Base-by-base conservation (phyloP, 2,329 filamentous ascomycete species). In the Clonostachys sp. region DNA sequence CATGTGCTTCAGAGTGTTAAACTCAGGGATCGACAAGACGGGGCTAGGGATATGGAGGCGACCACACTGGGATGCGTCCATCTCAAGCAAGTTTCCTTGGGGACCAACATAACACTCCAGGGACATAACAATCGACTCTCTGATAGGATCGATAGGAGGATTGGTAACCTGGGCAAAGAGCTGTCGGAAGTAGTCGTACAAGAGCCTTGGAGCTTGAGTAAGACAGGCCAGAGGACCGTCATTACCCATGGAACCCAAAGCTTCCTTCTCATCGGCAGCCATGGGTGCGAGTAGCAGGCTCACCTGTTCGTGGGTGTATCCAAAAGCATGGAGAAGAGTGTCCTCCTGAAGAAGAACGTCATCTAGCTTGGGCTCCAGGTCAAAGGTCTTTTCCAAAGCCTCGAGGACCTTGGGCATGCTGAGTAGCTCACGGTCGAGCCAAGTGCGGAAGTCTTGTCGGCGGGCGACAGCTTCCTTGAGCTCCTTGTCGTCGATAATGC, bases 81-180 rank as follows among this genome's bases (percentile, higher is more conserved):
- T 96, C 71, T 96, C 91, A 33, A 96, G 77, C 49, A 97, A 73
- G 64, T 97, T 97, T 50, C 92, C 92, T 70, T 97, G 92, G 42
- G 92, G 92, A 44, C 92, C 92, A 57, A 97, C 89, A 63, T 96
- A 97, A 60, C 92, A 95, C 64, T 96, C 91, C 39, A 97, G 74
- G 48, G 92, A 96, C 92, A 97, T 97, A 68, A 97, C 92, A 60
- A 96, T 94, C 30, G 91, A 92, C 77, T 97, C 92, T 68, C 92
- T 82, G 58, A 97, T 97, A 34, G 92, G 92, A 62, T 97, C 92
- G 61, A 97, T 97, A 13, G 92, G 92, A 56, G 92, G 92, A 69
- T 97, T 97, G 52, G 92, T 97, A 65, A 97, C 92, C 72, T 97
- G 92, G 10, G 92, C 92, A 66, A 97, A 97, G 41, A 97, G 84